Evolutionary conservation across 495 filamentous ascomycete species (phyloP), one percentile per base, ranked within the genome.

Genomic region (Penicillium pulvis): DNA sequence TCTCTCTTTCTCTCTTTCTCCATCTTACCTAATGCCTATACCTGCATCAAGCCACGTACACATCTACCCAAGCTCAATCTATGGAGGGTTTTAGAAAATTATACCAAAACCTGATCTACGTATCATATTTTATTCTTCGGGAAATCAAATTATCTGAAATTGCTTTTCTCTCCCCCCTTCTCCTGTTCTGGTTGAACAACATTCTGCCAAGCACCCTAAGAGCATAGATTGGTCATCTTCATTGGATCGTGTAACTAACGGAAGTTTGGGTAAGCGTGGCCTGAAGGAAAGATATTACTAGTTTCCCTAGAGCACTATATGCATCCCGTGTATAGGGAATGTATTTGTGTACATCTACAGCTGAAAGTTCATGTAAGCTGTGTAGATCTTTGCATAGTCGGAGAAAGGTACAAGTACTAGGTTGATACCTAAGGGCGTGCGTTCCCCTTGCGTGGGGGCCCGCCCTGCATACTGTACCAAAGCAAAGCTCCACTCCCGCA

Each of bases 401-500:
- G n/a, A 17, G 23, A 4, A n/a, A 19, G 17, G 48, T 51, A 51
- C 48, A 33, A 11, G 28, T 35, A 35, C 23, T 39, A 49, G n/a
- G 42, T 6, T 20, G n/a, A 53, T 57, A 61, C 53, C 20, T 12
- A 48, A 42, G 26, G 44, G 59, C 33, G 33, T 36, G 54, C 43
- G 43, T 17, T 49, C 42, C 56, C 60, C 56, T 50, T 59, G 52
- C 56, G 47, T 56, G 36, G 49, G 42, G 50, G 2, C n/a, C 51
- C 51, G 52, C 61, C 61, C 61, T 63, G 56, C 61, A 63, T 63
- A 63, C 41, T 53, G 41, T 42, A 55, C 17, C 20, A 28, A 17
- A 31, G 31, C 17, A 31, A 31, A 61, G 59, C 62, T 64, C 64
- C 62, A 61, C 63, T 55, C 53, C 56, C 64, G 55, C 8, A 47